Evolutionary conservation across 2,329 filamentous ascomycete species (phyloP).

Genomic region (Neoarthrinium moseri): DNA sequence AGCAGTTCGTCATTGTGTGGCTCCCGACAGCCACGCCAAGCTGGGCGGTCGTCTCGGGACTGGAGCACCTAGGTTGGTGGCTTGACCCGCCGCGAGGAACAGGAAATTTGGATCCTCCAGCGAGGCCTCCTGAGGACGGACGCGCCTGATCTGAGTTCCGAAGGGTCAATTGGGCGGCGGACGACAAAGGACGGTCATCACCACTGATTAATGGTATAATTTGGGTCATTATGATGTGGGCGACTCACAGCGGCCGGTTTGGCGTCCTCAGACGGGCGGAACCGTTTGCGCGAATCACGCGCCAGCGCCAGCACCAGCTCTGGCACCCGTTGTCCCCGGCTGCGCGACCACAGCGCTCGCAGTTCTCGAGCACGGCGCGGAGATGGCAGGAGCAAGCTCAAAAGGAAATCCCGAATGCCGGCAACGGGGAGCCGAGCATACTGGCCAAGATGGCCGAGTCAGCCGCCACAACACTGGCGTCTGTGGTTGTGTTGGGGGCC

Average conservation of each 20-base stretch:
- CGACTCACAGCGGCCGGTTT: constrained; percentile 4
- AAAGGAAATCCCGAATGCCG: background rate
- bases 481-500: constrained; percentile 67
- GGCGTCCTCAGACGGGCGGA: background rate
- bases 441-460: constrained; percentile 68
- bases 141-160: background rate
- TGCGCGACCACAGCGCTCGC: background rate
- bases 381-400: background rate
- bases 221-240: constrained; percentile 6
- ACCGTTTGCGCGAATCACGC: background rate
- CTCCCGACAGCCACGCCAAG: constrained; percentile 5
- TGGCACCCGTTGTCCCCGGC: background rate
- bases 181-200: background rate
- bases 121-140: constrained; percentile 1
- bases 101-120: background rate
- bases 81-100: constrained; percentile 1
- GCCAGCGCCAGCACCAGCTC: constrained; percentile 6
- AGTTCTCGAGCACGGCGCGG: background rate
- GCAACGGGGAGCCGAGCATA: constrained; percentile 30
- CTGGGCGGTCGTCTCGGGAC: background rate
- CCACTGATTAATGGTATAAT: background rate
- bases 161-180: background rate
- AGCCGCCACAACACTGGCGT: constrained; percentile 73
- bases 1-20: too few relatives aligned
- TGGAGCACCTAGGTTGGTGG: background rate